A percentile compares a stretch with the other conserved stretches of the same genome.
phyloP scores from a whole-genome alignment of 345 rosid genomes.

The Orychophragmus violaceus region DNA sequence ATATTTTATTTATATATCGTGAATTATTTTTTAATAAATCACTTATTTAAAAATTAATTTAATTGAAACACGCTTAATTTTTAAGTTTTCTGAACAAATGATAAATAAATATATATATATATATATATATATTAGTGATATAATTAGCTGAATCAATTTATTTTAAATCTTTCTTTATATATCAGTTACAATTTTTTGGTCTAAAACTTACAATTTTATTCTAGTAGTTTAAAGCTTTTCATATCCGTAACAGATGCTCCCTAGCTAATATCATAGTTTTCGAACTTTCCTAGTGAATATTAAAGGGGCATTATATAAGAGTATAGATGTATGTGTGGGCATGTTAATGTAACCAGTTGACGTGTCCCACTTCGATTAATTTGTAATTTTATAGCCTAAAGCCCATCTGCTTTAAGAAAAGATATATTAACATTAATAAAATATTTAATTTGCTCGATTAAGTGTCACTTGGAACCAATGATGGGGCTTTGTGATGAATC shows the following conservation, averaged over 20 bases:
- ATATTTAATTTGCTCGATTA: constrained; percentile 36
- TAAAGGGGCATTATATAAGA: neutral
- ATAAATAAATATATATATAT: no score
- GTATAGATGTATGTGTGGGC: constrained; percentile 8
- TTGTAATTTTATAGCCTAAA: constrained; percentile 31
- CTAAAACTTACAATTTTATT: neutral
- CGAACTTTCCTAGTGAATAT: constrained; percentile 4
- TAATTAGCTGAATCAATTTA: no score
- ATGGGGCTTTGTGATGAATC: constrained; percentile 42
- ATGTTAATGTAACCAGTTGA: constrained; percentile 23
- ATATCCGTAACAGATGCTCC: neutral
- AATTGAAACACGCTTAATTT: no score
- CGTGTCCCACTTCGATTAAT: constrained; percentile 23
- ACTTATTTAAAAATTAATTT: no score
- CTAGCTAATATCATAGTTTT: neutral
- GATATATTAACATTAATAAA: neutral
- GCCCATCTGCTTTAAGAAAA: constrained; percentile 33
- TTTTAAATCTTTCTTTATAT: no score
- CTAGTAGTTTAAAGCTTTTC: neutral
- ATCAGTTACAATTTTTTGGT: no score
- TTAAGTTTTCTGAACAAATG: no score
- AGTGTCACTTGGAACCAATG: constrained; percentile 53
- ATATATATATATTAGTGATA: no score
- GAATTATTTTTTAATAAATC: no score
- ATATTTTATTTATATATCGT: no score